A percentile compares a stretch with the other conserved stretches of the same genome.
These are phyloP conservation scores for Sophora flavescens DNA, from an alignment of 306 rosid genomes.

Conservation along the genomic window DNA sequence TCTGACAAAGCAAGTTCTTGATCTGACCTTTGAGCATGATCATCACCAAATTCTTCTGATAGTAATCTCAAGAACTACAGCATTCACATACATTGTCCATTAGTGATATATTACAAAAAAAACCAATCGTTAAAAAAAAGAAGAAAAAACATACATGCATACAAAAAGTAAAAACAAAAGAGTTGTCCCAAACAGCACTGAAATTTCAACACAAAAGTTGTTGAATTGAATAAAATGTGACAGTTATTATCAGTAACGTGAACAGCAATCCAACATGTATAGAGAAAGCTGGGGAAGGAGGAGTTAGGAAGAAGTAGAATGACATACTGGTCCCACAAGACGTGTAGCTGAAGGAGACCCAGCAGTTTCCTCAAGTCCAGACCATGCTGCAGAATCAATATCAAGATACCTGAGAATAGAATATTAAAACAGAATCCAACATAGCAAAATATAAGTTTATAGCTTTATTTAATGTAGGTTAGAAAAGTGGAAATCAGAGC, in stretches of 20 bases:
- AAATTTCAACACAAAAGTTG: background rate
- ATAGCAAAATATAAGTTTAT: background rate
- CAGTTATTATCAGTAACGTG: constrained; percentile 7
- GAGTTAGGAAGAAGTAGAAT: constrained; percentile 28
- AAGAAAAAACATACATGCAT: background rate
- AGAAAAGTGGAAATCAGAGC: background rate
- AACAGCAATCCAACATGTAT: constrained; percentile 5
- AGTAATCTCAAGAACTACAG: constrained; percentile 85
- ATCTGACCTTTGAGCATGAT: constrained; percentile 60
- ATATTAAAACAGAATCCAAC: background rate
- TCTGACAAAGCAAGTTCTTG: constrained; percentile 81
- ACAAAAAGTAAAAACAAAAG: background rate
- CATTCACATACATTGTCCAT: constrained; percentile 38
- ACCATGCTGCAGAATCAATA: constrained; percentile 81
- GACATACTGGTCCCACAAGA: constrained; percentile 89
- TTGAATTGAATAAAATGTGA: too few relatives aligned
- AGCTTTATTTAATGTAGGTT: too few relatives aligned
- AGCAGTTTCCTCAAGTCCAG: constrained; percentile 90
- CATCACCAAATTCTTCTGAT: constrained; percentile 63
- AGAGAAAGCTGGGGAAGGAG: background rate
- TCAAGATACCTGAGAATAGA: constrained; percentile 63
- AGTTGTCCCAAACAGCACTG: background rate
- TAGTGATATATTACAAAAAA: background rate
- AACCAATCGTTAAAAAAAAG: background rate
- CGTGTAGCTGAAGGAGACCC: constrained; percentile 69